phyloP scores from a whole-genome alignment of 2,329 filamentous ascomycete species.

The Calonectria crousiana region DNA sequence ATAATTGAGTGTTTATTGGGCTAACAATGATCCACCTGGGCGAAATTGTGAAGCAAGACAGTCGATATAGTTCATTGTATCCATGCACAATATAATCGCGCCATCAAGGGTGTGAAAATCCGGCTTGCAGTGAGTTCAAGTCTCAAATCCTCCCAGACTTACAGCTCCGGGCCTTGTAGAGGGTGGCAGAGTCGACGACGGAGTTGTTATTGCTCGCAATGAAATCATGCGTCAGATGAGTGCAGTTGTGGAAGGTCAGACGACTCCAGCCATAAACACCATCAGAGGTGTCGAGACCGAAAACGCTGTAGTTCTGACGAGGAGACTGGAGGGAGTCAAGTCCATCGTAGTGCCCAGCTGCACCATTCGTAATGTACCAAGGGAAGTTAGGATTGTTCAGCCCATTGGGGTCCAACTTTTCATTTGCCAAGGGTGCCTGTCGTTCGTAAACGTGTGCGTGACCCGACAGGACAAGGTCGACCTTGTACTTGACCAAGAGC shows the following conservation, averaged over 20 bases:
- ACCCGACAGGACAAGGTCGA: slow-evolving; percentile 67
- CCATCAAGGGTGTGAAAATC: neutral
- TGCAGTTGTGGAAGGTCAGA: neutral
- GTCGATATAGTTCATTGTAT: neutral
- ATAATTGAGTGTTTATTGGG: no score
- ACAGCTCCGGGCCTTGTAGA: neutral
- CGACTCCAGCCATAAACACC: neutral
- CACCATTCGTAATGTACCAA: slow-evolving; percentile 46
- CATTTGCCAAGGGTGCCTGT: slow-evolving; percentile 55
- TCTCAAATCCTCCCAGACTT: neutral
- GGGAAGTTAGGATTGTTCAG: slow-evolving; percentile 47
- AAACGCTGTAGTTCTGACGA: neutral
- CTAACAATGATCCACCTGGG: no score
- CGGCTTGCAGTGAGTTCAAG: neutral
- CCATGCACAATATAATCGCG: neutral
- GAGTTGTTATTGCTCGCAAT: neutral
- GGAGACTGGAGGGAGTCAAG: slow-evolving; percentile 30
- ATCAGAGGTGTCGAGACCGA: neutral
- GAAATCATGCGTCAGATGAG: neutral
- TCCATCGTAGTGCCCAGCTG: slow-evolving; percentile 46
- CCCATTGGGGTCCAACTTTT: slow-evolving; percentile 50
- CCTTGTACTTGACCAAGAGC: slow-evolving; percentile 65
- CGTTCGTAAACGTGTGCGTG: slow-evolving; percentile 70
- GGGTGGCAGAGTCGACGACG: neutral
- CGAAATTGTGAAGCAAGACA: no score